Base-by-base conservation (phyloP, 306 rosid genomes). In the Sicyos baderoa region DNA sequence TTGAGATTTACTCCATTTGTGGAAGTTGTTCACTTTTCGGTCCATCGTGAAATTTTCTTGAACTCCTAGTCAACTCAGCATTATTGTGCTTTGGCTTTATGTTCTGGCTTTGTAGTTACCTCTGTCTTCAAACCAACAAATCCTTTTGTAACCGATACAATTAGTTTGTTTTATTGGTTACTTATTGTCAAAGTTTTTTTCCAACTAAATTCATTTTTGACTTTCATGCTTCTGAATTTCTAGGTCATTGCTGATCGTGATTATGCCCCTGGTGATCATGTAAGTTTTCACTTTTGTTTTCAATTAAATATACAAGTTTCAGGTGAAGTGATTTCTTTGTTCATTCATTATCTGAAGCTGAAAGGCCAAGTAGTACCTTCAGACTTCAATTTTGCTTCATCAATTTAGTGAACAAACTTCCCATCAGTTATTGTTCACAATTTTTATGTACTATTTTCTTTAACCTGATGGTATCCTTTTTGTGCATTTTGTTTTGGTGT, bases 251-350 rank as follows among this genome's bases (percentile, higher is more conserved):
- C 92, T 77, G 89, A 84, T 79, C 80, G 88, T 19, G 77, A 82
- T 74, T 91, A 83, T 91, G 65, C 72, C 58, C 84, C 85, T 32
- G 90, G 90, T 68, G 95, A 91, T 52, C 80, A 91, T 90, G 97
- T 88, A 35, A 76, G 82, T 51, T 58, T 60, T 35, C 54, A 54
- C 71, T 70, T 78, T 9, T 47, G 10, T 47, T 58, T 65, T 15
- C 66, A 32, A 60, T 23, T 60, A 32, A 35, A 60, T 35, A 60
- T 60, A n/a, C 42, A 23, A 13, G 25, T 45, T 60, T 63, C 51
- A 27, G 18, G 62, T 42, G 11, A 23, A 35, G 11, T 6, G 51
- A 27, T 60, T 55, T 7, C 6, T 66, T 37, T 10, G 6, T 57
- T 59, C 37, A 23, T 12, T 44, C 29, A 14, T 44, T 14, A 27